Percentiles rank a stretch among this genome's conserved stretches.
phyloP scores from a whole-genome alignment of 306 rosid species.

The Cucurbita maxima region DNA sequence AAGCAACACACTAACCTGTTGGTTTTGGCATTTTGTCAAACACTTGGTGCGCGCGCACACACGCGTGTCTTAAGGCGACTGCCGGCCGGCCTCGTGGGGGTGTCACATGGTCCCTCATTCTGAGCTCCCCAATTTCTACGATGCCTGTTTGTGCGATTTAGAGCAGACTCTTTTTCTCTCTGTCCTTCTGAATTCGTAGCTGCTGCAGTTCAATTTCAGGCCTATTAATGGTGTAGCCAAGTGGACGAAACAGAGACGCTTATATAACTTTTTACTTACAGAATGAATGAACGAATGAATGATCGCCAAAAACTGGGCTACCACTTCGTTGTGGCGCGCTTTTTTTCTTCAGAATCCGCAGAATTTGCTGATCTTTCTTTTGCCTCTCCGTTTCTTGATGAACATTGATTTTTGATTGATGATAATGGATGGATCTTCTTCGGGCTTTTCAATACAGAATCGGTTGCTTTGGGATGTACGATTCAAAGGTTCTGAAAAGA shows the following conservation, averaged over 20 bases:
- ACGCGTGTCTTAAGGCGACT: slow-evolving; percentile 52
- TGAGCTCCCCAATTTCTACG: not conserved
- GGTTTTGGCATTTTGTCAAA: slow-evolving; percentile 7
- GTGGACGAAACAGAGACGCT: not conserved
- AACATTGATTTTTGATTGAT: not conserved
- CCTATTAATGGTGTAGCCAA: not conserved
- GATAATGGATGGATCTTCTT: not conserved
- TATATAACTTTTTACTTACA: not conserved
- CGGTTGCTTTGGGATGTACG: not conserved
- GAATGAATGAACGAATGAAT: not conserved
- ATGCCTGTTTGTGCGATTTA: not conserved
- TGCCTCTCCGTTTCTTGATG: not conserved
- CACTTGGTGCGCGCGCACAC: slow-evolving; percentile 38
- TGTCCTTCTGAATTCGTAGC: not conserved
- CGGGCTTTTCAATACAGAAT: not conserved
- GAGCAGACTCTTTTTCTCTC: not conserved
- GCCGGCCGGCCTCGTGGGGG: slow-evolving; percentile 43
- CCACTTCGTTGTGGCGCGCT: not conserved
- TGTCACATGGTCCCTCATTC: not conserved
- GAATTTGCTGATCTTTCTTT: not conserved
- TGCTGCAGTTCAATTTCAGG: not conserved
- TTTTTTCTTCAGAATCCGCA: not conserved
- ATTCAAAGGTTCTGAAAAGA: not conserved
- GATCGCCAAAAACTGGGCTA: not conserved
- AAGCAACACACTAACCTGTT: not conserved